phyloP scores from a whole-genome alignment of 495 filamentous ascomycete species.

The Hyaloscypha finlandica region DNA sequence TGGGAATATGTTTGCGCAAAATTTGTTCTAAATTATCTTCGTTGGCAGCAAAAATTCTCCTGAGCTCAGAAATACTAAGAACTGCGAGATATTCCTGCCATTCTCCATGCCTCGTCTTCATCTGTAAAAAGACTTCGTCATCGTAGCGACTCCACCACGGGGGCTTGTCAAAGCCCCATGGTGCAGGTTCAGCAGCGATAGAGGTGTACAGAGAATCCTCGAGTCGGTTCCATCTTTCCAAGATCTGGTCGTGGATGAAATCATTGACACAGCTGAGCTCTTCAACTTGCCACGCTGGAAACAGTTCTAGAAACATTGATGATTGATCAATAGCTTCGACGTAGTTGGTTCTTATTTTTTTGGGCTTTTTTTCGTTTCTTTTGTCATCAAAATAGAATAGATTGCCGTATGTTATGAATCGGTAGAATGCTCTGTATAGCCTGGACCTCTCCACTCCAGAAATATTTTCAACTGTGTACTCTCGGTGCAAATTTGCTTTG shows the following conservation, averaged over 20 bases:
- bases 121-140: background rate
- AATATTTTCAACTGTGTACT: no score
- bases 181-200: background rate
- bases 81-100: slow-evolving; percentile 7
- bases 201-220: background rate
- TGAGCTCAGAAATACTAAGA: background rate
- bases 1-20: background rate
- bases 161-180: background rate
- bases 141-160: background rate
- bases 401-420: no score
- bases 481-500: no score
- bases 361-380: no score
- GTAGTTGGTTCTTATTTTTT: no score
- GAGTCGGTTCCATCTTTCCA: background rate
- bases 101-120: background rate
- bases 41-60: background rate
- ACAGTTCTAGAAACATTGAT: background rate
- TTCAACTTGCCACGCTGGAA: slow-evolving; percentile 1
- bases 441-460: no score
- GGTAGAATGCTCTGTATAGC: no score
- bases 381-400: no score
- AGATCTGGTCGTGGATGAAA: slow-evolving; percentile 4
- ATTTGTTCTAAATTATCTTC: background rate
- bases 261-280: slow-evolving; percentile 11
- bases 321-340: no score